Conservation (phyloP, 1,284 basidiomycete species). For the Boletellus sp. region DNA sequence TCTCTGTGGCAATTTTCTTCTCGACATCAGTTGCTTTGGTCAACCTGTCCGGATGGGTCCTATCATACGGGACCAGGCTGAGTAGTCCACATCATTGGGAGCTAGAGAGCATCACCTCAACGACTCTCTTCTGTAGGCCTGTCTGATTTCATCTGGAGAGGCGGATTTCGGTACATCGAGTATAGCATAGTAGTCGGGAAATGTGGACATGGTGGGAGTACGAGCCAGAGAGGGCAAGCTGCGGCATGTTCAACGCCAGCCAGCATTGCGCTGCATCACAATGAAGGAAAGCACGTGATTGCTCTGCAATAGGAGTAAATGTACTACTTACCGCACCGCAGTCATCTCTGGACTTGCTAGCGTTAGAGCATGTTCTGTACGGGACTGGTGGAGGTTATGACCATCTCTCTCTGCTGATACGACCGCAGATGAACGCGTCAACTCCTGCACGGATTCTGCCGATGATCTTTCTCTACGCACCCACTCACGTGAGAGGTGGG, state of each 20-base stretch:
- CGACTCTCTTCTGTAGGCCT: constrained; percentile 83
- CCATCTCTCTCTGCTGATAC: constrained; percentile 26
- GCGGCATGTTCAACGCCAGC: constrained; percentile 3
- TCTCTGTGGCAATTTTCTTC: constrained; percentile 73
- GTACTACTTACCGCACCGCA: constrained; percentile 4
- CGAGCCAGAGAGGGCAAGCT: constrained; percentile 2
- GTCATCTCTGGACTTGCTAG: constrained; percentile 10
- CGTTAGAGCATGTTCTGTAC: constrained; percentile 6
- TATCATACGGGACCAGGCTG: constrained; percentile 33
- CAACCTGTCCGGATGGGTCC: constrained; percentile 88
- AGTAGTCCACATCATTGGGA: constrained; percentile 6
- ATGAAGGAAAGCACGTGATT: constrained; percentile 20
- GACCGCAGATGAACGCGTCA: constrained; percentile 36
- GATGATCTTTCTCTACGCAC: constrained; percentile 4
- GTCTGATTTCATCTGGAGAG: constrained; percentile 68
- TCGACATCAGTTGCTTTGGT: constrained; percentile 71
- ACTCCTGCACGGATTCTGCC: constrained; percentile 17
- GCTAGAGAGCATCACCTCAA: constrained; percentile 41
- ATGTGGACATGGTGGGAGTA: constrained; percentile 48
- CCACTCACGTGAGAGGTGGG: constrained; percentile 3
- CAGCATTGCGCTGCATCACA: not conserved
- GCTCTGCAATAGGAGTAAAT: not conserved
- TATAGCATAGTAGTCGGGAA: constrained; percentile 76
- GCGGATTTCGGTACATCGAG: constrained; percentile 58
- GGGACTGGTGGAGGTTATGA: constrained; percentile 38